phyloP scores from a whole-genome alignment of 2,329 filamentous ascomycete species.

The Pestalotiopsis sp. region DNA sequence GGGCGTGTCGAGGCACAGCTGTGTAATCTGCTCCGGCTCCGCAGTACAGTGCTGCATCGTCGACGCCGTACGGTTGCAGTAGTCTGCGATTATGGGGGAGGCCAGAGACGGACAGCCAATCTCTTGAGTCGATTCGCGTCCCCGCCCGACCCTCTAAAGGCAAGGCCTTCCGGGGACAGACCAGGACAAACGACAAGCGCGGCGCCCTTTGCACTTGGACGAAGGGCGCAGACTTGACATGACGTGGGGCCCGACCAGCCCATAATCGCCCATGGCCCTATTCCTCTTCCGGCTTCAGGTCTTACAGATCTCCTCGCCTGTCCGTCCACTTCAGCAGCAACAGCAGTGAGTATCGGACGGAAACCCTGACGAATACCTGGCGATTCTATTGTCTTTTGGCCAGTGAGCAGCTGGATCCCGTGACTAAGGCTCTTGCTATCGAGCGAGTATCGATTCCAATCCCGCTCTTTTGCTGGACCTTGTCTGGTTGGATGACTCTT shows the following conservation, averaged over 20 bases:
- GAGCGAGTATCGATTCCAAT: not conserved
- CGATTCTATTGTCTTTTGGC: not conserved
- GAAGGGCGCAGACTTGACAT: constrained; percentile 43
- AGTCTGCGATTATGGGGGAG: constrained; percentile 3
- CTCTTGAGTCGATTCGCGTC: not conserved
- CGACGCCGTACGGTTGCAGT: constrained; percentile 8
- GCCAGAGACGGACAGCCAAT: constrained; percentile 4
- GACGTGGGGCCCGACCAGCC: constrained; percentile 10
- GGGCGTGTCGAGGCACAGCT: not conserved
- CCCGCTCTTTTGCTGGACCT: not conserved
- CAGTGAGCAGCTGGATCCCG: not conserved
- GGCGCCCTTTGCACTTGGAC: constrained; percentile 36
- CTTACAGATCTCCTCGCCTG: constrained; percentile 6
- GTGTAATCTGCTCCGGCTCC: not conserved
- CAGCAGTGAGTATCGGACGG: constrained; percentile 2
- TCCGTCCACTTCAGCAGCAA: not conserved
- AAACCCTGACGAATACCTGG: constrained; percentile 8
- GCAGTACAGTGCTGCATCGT: constrained; percentile 6
- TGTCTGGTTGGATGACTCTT: not conserved
- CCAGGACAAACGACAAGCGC: constrained; percentile 8
- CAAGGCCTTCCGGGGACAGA: not conserved
- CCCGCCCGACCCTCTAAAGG: not conserved
- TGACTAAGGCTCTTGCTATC: not conserved
- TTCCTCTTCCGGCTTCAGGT: constrained; percentile 2
- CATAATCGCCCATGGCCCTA: constrained; percentile 1